These are phyloP conservation scores for Eucalyptus microcorys DNA, from an alignment of 345 rosid species.

Conservation along the genomic window DNA sequence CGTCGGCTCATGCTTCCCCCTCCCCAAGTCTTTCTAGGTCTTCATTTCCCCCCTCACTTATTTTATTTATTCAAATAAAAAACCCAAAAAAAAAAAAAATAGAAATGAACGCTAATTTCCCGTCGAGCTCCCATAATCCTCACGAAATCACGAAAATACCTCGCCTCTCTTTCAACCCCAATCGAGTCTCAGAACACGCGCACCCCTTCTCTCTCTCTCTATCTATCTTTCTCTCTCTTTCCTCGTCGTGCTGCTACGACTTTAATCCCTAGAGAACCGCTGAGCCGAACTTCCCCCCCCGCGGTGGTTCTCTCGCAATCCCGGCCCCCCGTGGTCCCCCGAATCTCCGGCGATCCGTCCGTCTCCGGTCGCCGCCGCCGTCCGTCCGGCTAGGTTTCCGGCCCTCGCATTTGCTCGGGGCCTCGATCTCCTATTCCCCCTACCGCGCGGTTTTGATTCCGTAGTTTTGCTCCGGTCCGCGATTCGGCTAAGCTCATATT, in stretches of 20 bases:
- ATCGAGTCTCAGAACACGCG: not conserved
- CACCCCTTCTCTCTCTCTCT: not conserved
- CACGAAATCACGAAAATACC: not conserved
- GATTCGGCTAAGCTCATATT: not conserved
- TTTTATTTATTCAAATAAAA: not conserved
- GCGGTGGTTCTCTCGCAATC: conserved; percentile 4
- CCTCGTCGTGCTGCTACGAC: not conserved
- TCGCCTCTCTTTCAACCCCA: not conserved
- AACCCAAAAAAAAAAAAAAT: not conserved
- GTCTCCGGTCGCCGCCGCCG: not conserved
- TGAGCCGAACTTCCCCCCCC: not conserved
- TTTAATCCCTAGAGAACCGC: not conserved
- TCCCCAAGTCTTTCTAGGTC: not conserved
- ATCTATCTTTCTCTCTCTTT: not conserved
- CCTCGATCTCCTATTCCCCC: not conserved
- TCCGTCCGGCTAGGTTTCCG: not conserved
- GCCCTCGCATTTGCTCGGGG: not conserved
- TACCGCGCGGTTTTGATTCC: not conserved
- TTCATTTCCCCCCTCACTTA: not conserved
- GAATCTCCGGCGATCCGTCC: conserved; percentile 9
- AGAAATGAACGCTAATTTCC: not conserved
- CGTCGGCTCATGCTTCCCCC: not conserved
- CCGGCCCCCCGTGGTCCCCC: not conserved
- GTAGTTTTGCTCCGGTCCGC: not conserved
- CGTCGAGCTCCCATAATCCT: not conserved